A percentile compares a stretch with the other conserved stretches of the same genome.
Conservation (phyloP, 805 yeast genomes). For the Saturnispora halmiae region DNA sequence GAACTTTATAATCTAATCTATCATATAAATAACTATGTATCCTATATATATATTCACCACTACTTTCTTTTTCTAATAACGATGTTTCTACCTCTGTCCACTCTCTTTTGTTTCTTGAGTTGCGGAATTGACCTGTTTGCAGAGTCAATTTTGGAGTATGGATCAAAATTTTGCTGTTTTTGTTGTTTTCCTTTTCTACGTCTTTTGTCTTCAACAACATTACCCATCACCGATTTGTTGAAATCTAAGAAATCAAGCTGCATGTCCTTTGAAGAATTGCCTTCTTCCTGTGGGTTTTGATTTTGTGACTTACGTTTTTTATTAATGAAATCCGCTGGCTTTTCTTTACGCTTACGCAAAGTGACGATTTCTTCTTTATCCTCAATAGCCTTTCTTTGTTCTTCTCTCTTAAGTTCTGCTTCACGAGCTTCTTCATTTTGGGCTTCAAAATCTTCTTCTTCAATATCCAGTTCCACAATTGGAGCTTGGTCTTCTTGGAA, state of each 20-base stretch:
- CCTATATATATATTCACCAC: not conserved
- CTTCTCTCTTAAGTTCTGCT: conserved; percentile 1
- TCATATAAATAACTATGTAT: too few relatives aligned
- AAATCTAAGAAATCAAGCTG: conserved; percentile 24
- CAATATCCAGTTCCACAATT: conserved; percentile 14
- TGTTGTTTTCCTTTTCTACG: conserved; percentile 16
- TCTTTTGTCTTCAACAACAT: conserved; percentile 13
- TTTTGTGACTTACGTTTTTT: conserved; percentile 13
- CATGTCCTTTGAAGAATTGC: too few relatives aligned
- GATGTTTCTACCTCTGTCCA: conserved; percentile 22
- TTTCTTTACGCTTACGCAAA: conserved; percentile 21
- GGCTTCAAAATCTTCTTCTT: conserved; percentile 16
- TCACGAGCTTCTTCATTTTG: conserved; percentile 4
- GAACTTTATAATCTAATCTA: not conserved
- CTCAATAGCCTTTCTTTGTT: conserved; percentile 11
- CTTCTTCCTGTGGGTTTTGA: too few relatives aligned
- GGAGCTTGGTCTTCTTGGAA: conserved; percentile 14
- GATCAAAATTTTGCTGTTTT: conserved; percentile 42
- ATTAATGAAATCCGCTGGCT: conserved; percentile 13
- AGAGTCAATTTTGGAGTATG: conserved; percentile 34
- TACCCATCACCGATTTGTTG: conserved; percentile 21
- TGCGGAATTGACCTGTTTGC: conserved; percentile 18
- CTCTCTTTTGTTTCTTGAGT: conserved; percentile 22
- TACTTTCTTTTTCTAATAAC: conserved; percentile 23
- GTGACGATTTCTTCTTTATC: conserved; percentile 27